Evolutionary conservation across 2,329 filamentous ascomycete species (phyloP), one percentile per base, ranked within the genome.

Genomic region (Penicillium sp.): DNA sequence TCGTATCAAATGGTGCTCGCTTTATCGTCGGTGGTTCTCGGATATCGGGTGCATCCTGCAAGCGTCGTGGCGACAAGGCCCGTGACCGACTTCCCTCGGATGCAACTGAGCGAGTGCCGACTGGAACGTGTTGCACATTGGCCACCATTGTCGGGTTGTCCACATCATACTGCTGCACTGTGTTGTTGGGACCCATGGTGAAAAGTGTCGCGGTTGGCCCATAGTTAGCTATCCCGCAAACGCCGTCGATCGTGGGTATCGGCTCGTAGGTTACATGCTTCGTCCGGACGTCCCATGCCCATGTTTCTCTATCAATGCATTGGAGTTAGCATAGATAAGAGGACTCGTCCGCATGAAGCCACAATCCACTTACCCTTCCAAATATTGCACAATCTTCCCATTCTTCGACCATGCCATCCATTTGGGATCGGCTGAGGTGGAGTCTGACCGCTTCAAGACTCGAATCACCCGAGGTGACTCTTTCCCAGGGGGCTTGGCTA

Each of bases 371-470:
- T 75, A 95, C 90, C 84, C 82, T 67, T 96, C 88, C 4, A 87
- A 86, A 66, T 83, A 90, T 67, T 98, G 93, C 49, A 98, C 82
- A 51, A 98, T 89, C 52, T 90, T 85, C 26, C 93, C 93, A 70
- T 95, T 97, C 70, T 96, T 97, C 0, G 93, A 97, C 93, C 93
- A 98, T 14, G 83, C 86, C 75, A 96, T 90, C 93, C 93, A 98
- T 62, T 94, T 95, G 25, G 87, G 84, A 1, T 88, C 88, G 2
- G 80, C 70, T 21, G 80, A 72, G 51, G 78, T 82, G 50, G 82
- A 82, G 46, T 95, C 89, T 6, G 82, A 82, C 55, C 86, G 78
- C 63, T 87, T 91, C 33, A 98, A 71, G 18, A 94, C 83, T 47
- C 93, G 79, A 44, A 97, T 94, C 6, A 96, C 86, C 58, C 90